phyloP scores from a whole-genome alignment of 352 stramenopile species.

The Pilasporangium apinafurcum region DNA sequence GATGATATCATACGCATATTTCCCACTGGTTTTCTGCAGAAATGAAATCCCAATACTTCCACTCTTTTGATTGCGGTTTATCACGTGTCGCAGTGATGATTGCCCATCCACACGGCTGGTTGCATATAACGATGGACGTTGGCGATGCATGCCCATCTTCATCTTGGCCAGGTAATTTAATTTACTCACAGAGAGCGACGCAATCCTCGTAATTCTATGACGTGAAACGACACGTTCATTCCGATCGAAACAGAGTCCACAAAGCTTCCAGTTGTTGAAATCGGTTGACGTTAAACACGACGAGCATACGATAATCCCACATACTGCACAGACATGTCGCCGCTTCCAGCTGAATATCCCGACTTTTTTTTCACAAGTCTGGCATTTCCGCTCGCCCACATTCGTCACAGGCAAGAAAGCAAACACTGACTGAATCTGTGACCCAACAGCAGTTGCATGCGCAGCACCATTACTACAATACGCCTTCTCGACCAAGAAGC shows the following conservation, averaged over 20 bases:
- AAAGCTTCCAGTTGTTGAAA: slow-evolving; percentile 59
- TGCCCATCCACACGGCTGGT: slow-evolving; percentile 8
- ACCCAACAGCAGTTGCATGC: too few relatives aligned
- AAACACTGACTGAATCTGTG: slow-evolving; percentile 15
- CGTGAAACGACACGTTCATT: slow-evolving; percentile 57
- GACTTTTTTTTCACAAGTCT: slow-evolving; percentile 55
- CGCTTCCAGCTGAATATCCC: slow-evolving; percentile 57
- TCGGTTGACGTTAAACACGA: slow-evolving; percentile 54
- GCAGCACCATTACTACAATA: too few relatives aligned
- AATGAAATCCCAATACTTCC: slow-evolving; percentile 6
- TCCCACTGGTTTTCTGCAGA: slow-evolving; percentile 10
- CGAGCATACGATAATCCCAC: slow-evolving; percentile 52
- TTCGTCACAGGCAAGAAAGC: slow-evolving; percentile 19
- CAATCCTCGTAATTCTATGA: slow-evolving; percentile 42
- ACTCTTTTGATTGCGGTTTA: slow-evolving; percentile 7
- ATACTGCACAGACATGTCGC: slow-evolving; percentile 56
- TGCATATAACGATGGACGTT: slow-evolving; percentile 12
- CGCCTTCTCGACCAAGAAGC: slow-evolving; percentile 51
- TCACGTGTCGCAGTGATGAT: slow-evolving; percentile 10
- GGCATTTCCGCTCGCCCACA: slow-evolving; percentile 46
- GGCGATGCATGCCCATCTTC: slow-evolving; percentile 10
- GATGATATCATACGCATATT: slow-evolving; percentile 11
- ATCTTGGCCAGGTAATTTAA: slow-evolving; percentile 13
- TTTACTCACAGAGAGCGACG: slow-evolving; percentile 17
- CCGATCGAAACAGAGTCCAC: slow-evolving; percentile 48